Evolutionary conservation across 208 protist genomes (phyloP).

Genomic region (Leishmania turanica): DNA sequence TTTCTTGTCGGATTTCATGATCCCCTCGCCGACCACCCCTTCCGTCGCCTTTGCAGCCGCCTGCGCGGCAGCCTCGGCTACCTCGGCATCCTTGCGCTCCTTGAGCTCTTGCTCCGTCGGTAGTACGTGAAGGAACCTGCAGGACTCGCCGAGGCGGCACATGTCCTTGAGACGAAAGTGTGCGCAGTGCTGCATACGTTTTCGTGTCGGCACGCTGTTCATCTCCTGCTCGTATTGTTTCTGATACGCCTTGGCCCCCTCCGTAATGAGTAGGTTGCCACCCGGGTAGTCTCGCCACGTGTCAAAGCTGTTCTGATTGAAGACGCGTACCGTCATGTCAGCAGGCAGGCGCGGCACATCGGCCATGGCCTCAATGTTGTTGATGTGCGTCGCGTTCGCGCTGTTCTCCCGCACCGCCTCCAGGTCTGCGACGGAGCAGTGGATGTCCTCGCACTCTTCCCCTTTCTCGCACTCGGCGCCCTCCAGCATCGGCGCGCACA

Average conservation of each 20-base stretch:
- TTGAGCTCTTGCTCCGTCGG: conserved; percentile 39
- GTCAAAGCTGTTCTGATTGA: conserved; percentile 82
- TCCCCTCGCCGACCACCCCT: background rate
- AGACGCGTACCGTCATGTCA: conserved; percentile 76
- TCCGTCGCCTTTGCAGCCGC: conserved; percentile 5
- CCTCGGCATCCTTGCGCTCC: conserved; percentile 35
- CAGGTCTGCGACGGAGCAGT: conserved; percentile 57
- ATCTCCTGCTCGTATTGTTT: conserved; percentile 57
- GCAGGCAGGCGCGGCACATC: conserved; percentile 56
- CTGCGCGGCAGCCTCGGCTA: conserved; percentile 10
- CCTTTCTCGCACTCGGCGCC: conserved; percentile 28
- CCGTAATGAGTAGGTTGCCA: conserved; percentile 71
- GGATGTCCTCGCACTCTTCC: conserved; percentile 50
- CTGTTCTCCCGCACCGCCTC: conserved; percentile 35
- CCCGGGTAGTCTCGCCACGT: conserved; percentile 67
- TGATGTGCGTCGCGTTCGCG: conserved; percentile 67
- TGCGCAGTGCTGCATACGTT: conserved; percentile 90
- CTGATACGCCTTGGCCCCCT: conserved; percentile 64
- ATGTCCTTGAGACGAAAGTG: conserved; percentile 86
- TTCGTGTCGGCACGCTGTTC: conserved; percentile 53
- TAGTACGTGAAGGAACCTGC: conserved; percentile 86
- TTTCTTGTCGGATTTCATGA: background rate
- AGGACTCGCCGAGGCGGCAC: conserved; percentile 76
- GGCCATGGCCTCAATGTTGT: conserved; percentile 50
- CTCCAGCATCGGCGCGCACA: conserved; percentile 39